A percentile compares a stretch with the other conserved stretches of the same genome.
phyloP scores from a whole-genome alignment of 345 rosid genomes.

The Ailanthus altissimus region DNA sequence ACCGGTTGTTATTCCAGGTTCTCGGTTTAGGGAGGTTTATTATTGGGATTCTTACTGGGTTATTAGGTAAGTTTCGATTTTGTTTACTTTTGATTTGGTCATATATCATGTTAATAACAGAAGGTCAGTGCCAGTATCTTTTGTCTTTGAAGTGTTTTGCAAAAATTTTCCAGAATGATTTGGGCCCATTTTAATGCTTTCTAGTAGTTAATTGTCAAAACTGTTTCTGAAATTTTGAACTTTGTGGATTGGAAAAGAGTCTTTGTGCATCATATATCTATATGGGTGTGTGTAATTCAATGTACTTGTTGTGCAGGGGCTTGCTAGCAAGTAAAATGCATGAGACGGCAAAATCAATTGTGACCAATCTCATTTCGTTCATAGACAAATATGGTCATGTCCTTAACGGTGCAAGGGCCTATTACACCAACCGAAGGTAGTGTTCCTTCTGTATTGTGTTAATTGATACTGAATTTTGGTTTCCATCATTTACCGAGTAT shows the following conservation, averaged over 20 bases:
- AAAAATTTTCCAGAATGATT: background rate
- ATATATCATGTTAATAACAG: background rate
- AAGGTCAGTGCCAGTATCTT: background rate
- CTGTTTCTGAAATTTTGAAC: background rate
- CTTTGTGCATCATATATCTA: background rate
- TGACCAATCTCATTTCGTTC: constrained; percentile 65
- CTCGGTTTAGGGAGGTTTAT: constrained; percentile 84
- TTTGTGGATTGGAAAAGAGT: too few relatives aligned
- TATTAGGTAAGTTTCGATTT: constrained; percentile 50
- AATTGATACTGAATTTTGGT: background rate
- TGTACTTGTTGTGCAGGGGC: constrained; percentile 55
- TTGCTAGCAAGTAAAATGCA: constrained; percentile 86
- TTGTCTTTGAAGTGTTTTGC: too few relatives aligned
- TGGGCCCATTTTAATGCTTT: background rate
- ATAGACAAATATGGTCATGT: constrained; percentile 70
- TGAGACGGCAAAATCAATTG: constrained; percentile 70
- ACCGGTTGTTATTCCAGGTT: constrained; percentile 72
- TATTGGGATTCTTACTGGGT: constrained; percentile 99
- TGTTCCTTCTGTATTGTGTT: background rate
- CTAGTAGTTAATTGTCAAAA: background rate
- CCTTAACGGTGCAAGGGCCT: constrained; percentile 78
- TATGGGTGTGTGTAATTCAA: background rate
- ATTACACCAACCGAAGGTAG: constrained; percentile 88
- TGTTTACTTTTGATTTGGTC: background rate
- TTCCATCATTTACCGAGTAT: background rate